Percentiles rank a stretch among this genome's conserved stretches.
Evolutionary conservation across 2,329 filamentous ascomycete genomes (phyloP).

Genomic region (Ceratocystis cacaofunesta): DNA sequence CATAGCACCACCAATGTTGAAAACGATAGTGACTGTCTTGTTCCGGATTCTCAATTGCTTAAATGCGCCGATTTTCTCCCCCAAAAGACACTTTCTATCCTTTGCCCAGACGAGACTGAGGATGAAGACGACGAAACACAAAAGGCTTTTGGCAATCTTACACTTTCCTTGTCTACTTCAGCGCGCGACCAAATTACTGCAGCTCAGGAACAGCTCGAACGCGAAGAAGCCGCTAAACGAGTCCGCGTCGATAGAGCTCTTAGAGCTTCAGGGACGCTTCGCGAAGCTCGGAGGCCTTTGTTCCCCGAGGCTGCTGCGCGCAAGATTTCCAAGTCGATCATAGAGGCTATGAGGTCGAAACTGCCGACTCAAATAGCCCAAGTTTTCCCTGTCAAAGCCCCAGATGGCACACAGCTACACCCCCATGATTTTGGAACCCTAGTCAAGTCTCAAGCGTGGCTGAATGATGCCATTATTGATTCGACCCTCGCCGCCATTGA

Average conservation of each 20-base stretch:
- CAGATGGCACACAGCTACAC: not conserved
- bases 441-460: conserved; percentile 43
- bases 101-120: not conserved
- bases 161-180: not conserved
- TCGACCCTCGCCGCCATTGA: conserved; percentile 48
- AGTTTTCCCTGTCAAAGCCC: conserved; percentile 9
- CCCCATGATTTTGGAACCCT: conserved; percentile 49
- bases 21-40: conserved; percentile 1
- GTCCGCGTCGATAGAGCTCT: not conserved
- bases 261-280: conserved; percentile 1
- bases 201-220: not conserved
- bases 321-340: not conserved
- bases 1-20: not conserved
- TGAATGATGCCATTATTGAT: conserved; percentile 66
- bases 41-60: conserved; percentile 4
- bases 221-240: not conserved
- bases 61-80: conserved; percentile 4
- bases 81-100: not conserved
- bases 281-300: not conserved
- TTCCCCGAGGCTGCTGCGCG: not conserved
- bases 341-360: conserved; percentile 1
- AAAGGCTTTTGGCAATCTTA: not conserved
- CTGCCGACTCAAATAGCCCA: not conserved
- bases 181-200: conserved; percentile 6
- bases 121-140: conserved; percentile 3